A percentile compares a stretch with the other conserved stretches of the same genome.
These are phyloP conservation scores for Besnoitia besnoiti DNA, from an alignment of 169 alveolate genomes.

Conservation along the genomic window DNA sequence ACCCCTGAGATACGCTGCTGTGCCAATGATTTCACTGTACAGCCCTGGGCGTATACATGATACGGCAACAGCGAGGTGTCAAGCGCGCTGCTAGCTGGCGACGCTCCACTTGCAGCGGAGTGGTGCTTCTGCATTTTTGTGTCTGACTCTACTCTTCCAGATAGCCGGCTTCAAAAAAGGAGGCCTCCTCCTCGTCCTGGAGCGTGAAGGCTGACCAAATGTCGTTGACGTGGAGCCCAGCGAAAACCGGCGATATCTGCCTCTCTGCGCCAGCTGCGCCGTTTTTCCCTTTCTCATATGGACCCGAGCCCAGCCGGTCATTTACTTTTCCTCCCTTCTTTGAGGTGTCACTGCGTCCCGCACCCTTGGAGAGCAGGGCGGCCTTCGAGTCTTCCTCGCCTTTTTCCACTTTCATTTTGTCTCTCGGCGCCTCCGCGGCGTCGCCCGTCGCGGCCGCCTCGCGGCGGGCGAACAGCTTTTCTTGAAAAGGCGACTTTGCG, in stretches of 20 bases:
- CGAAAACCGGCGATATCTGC: background rate
- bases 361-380: background rate
- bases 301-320: background rate
- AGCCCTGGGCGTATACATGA: no score
- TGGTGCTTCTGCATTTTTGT: no score
- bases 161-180: constrained; percentile 13
- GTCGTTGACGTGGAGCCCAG: background rate
- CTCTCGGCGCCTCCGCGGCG: background rate
- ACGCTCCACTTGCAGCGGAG: no score
- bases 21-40: no score
- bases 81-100: no score
- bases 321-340: background rate
- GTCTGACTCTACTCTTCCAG: constrained; percentile 25
- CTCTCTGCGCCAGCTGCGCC: background rate
- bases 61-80: no score
- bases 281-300: background rate
- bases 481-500: background rate
- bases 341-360: background rate
- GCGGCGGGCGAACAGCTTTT: background rate
- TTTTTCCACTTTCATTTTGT: background rate
- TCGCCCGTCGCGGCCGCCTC: background rate
- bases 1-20: no score
- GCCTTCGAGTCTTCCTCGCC: background rate
- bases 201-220: constrained; percentile 3
- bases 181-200: constrained; percentile 11